A percentile compares a stretch with the other conserved stretches of the same genome.
These are phyloP conservation scores for Fusarium virguliforme DNA, from an alignment of 2,329 filamentous ascomycete genomes.

Conservation along the genomic window DNA sequence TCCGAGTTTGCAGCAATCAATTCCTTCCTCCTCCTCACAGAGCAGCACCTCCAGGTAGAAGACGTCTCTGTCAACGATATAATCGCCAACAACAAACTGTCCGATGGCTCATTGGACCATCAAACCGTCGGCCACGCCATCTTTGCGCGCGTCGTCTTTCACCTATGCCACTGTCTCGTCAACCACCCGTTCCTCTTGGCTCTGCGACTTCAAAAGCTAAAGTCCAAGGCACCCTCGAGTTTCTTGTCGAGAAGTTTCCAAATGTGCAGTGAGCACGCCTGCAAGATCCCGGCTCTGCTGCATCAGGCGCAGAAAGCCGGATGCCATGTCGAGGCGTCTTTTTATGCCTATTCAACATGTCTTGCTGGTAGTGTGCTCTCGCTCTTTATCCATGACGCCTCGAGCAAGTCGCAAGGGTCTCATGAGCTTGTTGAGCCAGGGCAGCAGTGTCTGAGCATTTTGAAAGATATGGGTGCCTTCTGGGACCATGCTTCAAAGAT, in stretches of 20 bases:
- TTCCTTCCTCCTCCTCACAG: conserved; percentile 23
- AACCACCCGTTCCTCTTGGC: conserved; percentile 69
- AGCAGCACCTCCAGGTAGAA: conserved; percentile 14
- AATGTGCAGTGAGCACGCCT: conserved; percentile 17
- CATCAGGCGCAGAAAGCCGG: conserved; percentile 15
- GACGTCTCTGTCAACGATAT: conserved; percentile 13
- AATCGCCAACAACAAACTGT: conserved; percentile 4
- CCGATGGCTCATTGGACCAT: conserved; percentile 14
- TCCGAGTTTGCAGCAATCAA: conserved; percentile 36
- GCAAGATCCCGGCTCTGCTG: conserved; percentile 11
- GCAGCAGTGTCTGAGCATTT: conserved; percentile 7
- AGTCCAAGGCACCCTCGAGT: conserved; percentile 19
- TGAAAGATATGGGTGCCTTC: conserved; percentile 18
- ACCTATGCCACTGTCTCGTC: conserved; percentile 58
- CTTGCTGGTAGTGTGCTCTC: conserved; percentile 22
- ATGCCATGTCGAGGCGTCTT: conserved; percentile 25
- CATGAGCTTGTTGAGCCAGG: conserved; percentile 12
- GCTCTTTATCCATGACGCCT: conserved; percentile 10
- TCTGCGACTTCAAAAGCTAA: conserved; percentile 56
- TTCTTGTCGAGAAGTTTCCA: conserved; percentile 24
- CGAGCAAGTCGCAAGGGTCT: not conserved
- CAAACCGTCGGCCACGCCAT: conserved; percentile 20
- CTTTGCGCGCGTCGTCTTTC: conserved; percentile 29
- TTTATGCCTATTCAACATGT: conserved; percentile 29
- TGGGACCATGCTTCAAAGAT: conserved; percentile 38